Evolutionary conservation across 1,284 basidiomycete species (phyloP).

Genomic region (Tilletiaria anomala): DNA sequence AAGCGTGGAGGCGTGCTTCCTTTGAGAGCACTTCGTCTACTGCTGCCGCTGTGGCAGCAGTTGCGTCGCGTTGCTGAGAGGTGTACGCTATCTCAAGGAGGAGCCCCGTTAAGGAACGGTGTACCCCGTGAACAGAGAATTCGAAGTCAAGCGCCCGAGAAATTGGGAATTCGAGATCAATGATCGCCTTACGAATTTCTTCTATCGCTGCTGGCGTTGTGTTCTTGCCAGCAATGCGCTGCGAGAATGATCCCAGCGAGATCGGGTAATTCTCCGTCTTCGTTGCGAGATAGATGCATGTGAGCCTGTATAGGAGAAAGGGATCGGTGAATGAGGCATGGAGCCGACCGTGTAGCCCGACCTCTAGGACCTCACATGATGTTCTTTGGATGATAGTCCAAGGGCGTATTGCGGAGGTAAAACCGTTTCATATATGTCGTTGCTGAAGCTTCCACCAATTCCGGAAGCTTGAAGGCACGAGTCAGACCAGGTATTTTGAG

Average conservation of each 20-base stretch:
- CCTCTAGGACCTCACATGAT: constrained; percentile 63
- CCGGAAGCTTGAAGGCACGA: constrained; percentile 68
- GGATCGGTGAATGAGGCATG: not conserved
- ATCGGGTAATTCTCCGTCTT: constrained; percentile 93
- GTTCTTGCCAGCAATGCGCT: constrained; percentile 16
- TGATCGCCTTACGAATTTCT: constrained; percentile 56
- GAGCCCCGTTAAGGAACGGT: too few relatives aligned
- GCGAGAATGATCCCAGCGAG: constrained; percentile 65
- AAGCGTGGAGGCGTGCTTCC: too few relatives aligned
- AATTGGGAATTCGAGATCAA: constrained; percentile 85
- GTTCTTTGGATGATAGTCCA: constrained; percentile 98
- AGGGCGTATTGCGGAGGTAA: constrained; percentile 91
- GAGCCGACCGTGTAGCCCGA: not conserved
- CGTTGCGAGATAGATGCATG: constrained; percentile 81
- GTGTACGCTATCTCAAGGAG: too few relatives aligned
- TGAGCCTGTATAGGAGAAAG: constrained; percentile 55
- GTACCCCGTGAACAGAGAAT: too few relatives aligned
- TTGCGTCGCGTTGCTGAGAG: too few relatives aligned
- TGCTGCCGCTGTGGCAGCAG: too few relatives aligned
- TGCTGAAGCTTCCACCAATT: constrained; percentile 83
- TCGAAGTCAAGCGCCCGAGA: constrained; percentile 85
- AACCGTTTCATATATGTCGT: constrained; percentile 87
- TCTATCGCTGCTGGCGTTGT: constrained; percentile 57
- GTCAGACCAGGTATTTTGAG: constrained; percentile 73
- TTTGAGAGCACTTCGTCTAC: too few relatives aligned